A percentile compares a stretch with the other conserved stretches of the same genome.
Conservation (phyloP, 495 filamentous ascomycete species). For the Aspergillus affinis region DNA sequence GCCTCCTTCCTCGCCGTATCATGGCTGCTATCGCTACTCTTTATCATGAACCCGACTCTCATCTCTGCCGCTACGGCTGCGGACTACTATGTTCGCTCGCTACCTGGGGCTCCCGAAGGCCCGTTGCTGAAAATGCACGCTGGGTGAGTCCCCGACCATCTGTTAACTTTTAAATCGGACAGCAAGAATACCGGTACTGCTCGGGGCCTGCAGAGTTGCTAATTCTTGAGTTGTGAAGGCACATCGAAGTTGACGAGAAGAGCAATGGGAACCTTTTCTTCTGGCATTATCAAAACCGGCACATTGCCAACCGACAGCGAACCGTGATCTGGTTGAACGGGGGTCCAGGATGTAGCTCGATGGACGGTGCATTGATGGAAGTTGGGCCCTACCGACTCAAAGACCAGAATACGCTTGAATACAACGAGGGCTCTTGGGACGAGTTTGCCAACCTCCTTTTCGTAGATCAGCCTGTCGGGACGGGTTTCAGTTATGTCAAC, state of each 20-base stretch:
- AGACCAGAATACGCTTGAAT: slow-evolving; percentile 68
- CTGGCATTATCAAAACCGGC: slow-evolving; percentile 94
- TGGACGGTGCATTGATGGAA: slow-evolving; percentile 97
- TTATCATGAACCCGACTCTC: slow-evolving; percentile 23
- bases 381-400: slow-evolving; percentile 89
- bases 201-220: slow-evolving; percentile 18
- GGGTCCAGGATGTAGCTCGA: slow-evolving; percentile 92
- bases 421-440: slow-evolving; percentile 92
- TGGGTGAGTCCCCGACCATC: slow-evolving; percentile 61
- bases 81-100: slow-evolving; percentile 82
- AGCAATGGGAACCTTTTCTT: slow-evolving; percentile 95
- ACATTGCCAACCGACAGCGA: slow-evolving; percentile 88
- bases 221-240: slow-evolving; percentile 51
- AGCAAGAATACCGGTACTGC: not conserved
- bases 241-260: slow-evolving; percentile 82
- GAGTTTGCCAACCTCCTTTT: slow-evolving; percentile 97
- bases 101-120: slow-evolving; percentile 83
- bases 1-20: slow-evolving; percentile 20
- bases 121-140: slow-evolving; percentile 95
- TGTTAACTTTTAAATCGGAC: not conserved
- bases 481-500: slow-evolving; percentile 93
- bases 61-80: slow-evolving; percentile 60
- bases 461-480: slow-evolving; percentile 95
- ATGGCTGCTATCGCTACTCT: slow-evolving; percentile 28
- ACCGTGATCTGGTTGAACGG: slow-evolving; percentile 98